Evolutionary conservation across 371 early-diverging fungal species (phyloP), one percentile per base, ranked within the genome.

Genomic region (Rhizopus delemar): DNA sequence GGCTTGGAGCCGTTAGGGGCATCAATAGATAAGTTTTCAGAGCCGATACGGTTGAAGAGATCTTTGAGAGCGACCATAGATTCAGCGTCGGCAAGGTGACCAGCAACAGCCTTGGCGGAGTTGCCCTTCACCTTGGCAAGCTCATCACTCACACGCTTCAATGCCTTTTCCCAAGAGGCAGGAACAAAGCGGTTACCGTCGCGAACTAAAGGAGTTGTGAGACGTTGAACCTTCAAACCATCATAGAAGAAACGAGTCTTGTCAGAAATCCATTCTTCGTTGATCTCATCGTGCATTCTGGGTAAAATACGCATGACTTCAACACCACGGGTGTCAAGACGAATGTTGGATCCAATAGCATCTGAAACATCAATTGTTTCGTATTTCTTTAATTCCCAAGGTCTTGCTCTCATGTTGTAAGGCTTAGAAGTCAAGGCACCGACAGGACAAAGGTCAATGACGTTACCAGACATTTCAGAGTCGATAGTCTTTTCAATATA

Each of bases 261-360:
- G 83, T 98, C 98, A 9, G 93, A 93, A 56, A 98, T 94, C 98
- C 98, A 98, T 83, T 98, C 98, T 73, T 95, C 95, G 80, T 98
- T 98, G 67, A 98, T 82, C 35, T 92, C 96, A 63, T 98, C 98
- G 79, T 97, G 97, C 70, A 93, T 75, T 43, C 95, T 88, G 33
- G 98, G 98, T 35, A 96, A 74, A 38, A 98, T 86, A 63, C 98
- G 90, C 93, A 98, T 91, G 29, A 98, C 96, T 73, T 98, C 97
- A 53, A 90, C 81, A 66, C 98, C 98, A 55, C 97, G 93, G 15
- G 96, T 91, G 74, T 98, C 98, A 51, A 98, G 84, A 60, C 97
- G 90, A 74, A 98, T 96, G 86, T 90, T 95, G 74, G 56, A 67
- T 33, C 65, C 97, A 60, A 97, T 84, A 38, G 94, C 98, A 68